A percentile compares a stretch with the other conserved stretches of the same genome.
These are phyloP conservation scores for Datura wrightii DNA, from an alignment of 257 asterid species.

Conservation along the genomic window DNA sequence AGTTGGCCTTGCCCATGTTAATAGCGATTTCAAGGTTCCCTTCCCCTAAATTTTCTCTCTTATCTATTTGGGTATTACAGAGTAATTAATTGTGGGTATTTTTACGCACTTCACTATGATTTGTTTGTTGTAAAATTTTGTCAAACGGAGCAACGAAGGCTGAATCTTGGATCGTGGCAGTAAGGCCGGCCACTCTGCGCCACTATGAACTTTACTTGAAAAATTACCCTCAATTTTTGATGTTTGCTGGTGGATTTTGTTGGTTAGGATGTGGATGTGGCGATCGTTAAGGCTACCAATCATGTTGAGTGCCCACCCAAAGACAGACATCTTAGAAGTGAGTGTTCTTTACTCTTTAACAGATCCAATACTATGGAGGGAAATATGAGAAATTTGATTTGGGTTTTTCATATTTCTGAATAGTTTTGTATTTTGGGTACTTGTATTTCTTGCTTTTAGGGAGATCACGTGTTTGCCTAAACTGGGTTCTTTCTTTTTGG, in stretches of 20 bases:
- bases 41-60: constrained; percentile 9
- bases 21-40: constrained; percentile 89
- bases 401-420: constrained; percentile 2
- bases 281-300: constrained; percentile 97
- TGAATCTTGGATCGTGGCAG: constrained; percentile 26
- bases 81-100: constrained; percentile 23
- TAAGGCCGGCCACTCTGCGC: background rate
- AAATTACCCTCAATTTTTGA: background rate
- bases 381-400: constrained; percentile 42
- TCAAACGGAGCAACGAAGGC: background rate
- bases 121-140: background rate
- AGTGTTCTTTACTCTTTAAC: constrained; percentile 37
- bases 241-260: constrained; percentile 31
- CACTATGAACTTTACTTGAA: background rate
- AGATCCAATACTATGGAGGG: constrained; percentile 29
- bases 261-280: constrained; percentile 94
- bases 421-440: constrained; percentile 7
- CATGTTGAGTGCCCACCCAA: constrained; percentile 97
- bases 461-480: constrained; percentile 29
- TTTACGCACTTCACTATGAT: background rate
- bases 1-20: constrained; percentile 93
- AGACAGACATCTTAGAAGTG: constrained; percentile 90
- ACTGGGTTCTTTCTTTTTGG: constrained; percentile 23
- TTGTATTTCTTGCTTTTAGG: constrained; percentile 39
- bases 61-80: background rate